These are phyloP conservation scores for Basidioascus undulatus DNA, from an alignment of 768 basidiomycete genomes.

Conservation along the genomic window DNA sequence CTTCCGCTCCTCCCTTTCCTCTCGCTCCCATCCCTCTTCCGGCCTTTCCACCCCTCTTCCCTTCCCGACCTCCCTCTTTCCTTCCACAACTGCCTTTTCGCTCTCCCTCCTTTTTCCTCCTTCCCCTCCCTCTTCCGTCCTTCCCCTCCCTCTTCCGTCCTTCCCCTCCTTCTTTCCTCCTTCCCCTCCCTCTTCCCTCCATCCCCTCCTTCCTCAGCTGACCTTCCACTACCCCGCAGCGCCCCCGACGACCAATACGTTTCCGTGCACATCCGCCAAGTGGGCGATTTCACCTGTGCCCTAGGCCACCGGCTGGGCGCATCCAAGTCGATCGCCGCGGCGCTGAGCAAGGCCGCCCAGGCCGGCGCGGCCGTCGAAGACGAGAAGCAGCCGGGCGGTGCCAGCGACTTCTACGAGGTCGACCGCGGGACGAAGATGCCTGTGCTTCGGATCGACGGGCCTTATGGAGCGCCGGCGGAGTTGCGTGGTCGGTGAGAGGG, in stretches of 20 bases:
- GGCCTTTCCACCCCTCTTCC: no score
- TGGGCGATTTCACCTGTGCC: slow-evolving; percentile 61
- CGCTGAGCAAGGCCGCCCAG: slow-evolving; percentile 2
- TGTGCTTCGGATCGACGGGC: slow-evolving; percentile 56
- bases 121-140: neutral
- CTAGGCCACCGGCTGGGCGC: slow-evolving; percentile 63
- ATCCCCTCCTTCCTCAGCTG: no score
- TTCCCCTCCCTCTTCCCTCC: no score
- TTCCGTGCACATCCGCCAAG: slow-evolving; percentile 78
- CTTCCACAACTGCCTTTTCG: no score
- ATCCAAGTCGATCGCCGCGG: slow-evolving; percentile 5
- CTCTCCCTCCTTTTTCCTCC: no score
- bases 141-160: no score
- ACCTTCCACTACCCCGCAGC: no score
- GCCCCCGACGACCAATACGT: slow-evolving; percentile 86
- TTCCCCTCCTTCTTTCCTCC: slow-evolving; percentile 20
- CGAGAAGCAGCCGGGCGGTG: slow-evolving; percentile 25
- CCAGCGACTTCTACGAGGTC: slow-evolving; percentile 40
- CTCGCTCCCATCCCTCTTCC: no score
- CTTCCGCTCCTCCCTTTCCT: no score
- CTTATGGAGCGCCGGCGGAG: slow-evolving; percentile 79
- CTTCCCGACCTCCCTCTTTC: no score
- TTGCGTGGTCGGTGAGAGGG: no score
- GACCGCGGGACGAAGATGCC: slow-evolving; percentile 32
- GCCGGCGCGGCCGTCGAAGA: slow-evolving; percentile 50